Evolutionary conservation across 2,329 filamentous ascomycete genomes (phyloP).

Genomic region (Epichloe typhina): DNA sequence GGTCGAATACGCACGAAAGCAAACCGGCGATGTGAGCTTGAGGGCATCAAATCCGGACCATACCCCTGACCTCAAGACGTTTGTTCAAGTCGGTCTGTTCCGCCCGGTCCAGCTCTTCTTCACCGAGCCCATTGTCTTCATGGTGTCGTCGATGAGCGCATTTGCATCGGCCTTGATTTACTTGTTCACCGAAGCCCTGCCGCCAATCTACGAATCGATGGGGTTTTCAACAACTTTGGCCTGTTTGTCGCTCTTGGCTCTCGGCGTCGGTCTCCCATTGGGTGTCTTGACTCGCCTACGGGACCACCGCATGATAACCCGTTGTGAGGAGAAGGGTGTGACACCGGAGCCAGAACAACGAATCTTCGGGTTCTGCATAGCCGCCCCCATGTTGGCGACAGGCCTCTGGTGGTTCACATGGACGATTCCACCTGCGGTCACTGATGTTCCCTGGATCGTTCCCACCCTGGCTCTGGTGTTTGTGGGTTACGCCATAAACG

Average conservation of each 20-base stretch:
- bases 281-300: background rate
- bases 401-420: constrained; percentile 1
- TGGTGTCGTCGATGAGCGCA: background rate
- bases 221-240: background rate
- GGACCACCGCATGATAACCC: background rate
- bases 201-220: background rate
- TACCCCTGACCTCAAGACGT: background rate
- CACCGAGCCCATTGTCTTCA: constrained; percentile 1
- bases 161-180: background rate
- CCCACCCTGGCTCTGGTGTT: background rate
- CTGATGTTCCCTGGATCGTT: background rate
- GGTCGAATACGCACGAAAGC: background rate
- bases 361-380: background rate
- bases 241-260: background rate
- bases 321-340: background rate
- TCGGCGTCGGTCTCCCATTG: background rate
- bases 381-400: background rate
- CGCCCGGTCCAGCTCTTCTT: background rate
- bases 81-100: background rate
- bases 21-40: background rate
- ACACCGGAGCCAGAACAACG: background rate
- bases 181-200: background rate
- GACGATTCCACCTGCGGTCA: background rate
- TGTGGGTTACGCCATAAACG: background rate
- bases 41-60: background rate